These are phyloP conservation scores for Aspergillus sergii DNA, from an alignment of 2,329 filamentous ascomycete species.

Conservation along the genomic window DNA sequence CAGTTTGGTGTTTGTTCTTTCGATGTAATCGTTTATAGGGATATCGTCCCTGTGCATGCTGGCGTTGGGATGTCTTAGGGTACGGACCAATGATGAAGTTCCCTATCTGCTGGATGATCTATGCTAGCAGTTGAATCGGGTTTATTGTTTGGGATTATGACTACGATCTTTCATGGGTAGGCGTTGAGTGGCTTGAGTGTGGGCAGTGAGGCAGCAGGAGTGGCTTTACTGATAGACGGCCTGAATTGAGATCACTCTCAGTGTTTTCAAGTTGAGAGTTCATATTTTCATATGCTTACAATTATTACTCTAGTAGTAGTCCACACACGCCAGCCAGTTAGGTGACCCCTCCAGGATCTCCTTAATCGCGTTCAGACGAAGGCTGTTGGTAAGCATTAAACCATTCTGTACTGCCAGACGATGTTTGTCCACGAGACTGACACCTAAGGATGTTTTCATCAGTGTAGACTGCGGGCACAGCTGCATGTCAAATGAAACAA, in stretches of 20 bases:
- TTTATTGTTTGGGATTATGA: conserved; percentile 3
- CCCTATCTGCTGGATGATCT: conserved; percentile 1
- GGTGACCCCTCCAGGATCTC: too few relatives aligned
- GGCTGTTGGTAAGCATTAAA: too few relatives aligned
- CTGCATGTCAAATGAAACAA: too few relatives aligned
- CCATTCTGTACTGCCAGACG: too few relatives aligned
- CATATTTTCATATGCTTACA: background rate
- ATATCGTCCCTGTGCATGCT: conserved; percentile 8
- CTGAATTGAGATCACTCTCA: conserved; percentile 2
- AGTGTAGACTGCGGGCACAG: too few relatives aligned
- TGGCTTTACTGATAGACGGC: background rate
- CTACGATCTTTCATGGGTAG: conserved; percentile 7
- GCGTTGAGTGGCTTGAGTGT: background rate
- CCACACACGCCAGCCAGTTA: too few relatives aligned
- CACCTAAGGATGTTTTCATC: too few relatives aligned
- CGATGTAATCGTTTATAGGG: background rate
- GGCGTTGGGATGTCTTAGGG: conserved; percentile 16
- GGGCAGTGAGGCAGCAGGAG: background rate
- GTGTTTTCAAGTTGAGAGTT: background rate
- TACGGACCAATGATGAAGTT: conserved; percentile 10
- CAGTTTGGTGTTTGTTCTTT: conserved; percentile 1
- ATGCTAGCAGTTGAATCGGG: conserved; percentile 4
- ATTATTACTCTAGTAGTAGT: background rate
- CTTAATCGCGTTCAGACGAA: too few relatives aligned
- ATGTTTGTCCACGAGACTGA: too few relatives aligned